These are phyloP conservation scores for Penicillium dipodomyicola DNA, from an alignment of 495 filamentous ascomycete species.

Conservation along the genomic window DNA sequence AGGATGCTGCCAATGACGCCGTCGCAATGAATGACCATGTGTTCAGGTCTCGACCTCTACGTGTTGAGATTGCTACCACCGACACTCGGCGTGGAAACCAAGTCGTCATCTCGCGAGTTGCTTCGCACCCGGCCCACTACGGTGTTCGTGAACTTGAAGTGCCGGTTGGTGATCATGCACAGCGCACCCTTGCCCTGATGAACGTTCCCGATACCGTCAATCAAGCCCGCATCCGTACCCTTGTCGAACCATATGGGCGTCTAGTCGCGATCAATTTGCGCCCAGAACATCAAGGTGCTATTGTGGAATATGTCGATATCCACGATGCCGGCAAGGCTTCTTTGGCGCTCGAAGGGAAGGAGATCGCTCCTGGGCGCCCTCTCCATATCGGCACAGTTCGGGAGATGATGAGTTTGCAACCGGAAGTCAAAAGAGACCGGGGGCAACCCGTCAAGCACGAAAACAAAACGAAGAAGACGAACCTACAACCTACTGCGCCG, in stretches of 20 bases:
- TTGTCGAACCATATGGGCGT: slow-evolving; percentile 58
- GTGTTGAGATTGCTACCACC: slow-evolving; percentile 57
- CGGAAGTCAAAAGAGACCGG: slow-evolving; percentile 53
- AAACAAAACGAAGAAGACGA: slow-evolving; percentile 31
- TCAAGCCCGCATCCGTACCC: slow-evolving; percentile 56
- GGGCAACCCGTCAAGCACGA: slow-evolving; percentile 41
- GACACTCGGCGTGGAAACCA: slow-evolving; percentile 46
- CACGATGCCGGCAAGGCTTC: slow-evolving; percentile 71
- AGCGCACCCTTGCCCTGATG: slow-evolving; percentile 57
- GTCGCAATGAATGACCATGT: slow-evolving; percentile 67
- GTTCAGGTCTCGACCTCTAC: slow-evolving; percentile 65
- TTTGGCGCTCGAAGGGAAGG: slow-evolving; percentile 67
- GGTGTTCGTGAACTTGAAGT: slow-evolving; percentile 32
- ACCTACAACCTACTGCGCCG: slow-evolving; percentile 51
- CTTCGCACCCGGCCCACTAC: slow-evolving; percentile 37
- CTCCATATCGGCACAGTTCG: slow-evolving; percentile 65
- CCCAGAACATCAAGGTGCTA: slow-evolving; percentile 81
- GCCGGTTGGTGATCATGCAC: slow-evolving; percentile 39
- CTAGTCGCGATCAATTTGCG: slow-evolving; percentile 56
- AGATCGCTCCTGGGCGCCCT: slow-evolving; percentile 61
- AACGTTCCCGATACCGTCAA: slow-evolving; percentile 66
- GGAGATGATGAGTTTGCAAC: slow-evolving; percentile 64
- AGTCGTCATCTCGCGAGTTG: slow-evolving; percentile 41
- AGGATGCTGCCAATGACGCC: slow-evolving; percentile 68
- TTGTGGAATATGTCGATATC: slow-evolving; percentile 74